Evolutionary conservation across 2,329 filamentous ascomycete species (phyloP), one percentile per base, ranked within the genome.

Genomic region (Trichophyton benhamiae): DNA sequence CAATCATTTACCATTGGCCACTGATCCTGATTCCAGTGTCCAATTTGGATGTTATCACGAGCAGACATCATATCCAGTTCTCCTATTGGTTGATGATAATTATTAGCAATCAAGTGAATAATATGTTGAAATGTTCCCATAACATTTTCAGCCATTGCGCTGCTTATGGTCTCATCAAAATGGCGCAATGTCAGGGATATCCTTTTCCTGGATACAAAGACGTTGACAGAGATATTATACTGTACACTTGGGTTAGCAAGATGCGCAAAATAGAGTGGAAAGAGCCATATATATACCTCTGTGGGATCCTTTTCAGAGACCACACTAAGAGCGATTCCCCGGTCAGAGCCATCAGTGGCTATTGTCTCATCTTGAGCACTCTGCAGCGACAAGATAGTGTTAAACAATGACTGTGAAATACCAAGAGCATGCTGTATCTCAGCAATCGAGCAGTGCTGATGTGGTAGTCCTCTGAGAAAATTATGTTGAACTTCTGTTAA

Each of bases 361-460:
- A 41, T 41, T 15, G 15, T 15, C 38, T 60, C 9, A 33, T 57
- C 15, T 27, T 53, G 13, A 60, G 42, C 13, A 53, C 30, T 52
- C 7, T 46, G 62, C 11, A 63, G 46, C 2, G 62, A 58, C n/a
- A 63, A 22, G 15, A 46, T 41, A 27, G 62, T 61, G 42, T 63
- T 63, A 57, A 63, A 63, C 3, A 63, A 49, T 5, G 49, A 15
- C 11, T 36, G 41, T 22, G 44, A 60, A 46, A 36, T 48, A 15
- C 30, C 15, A 41, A 41, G 38, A 13, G 38, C 38, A 15, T 41
- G 74, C 22, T 82, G 79, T 62, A 77, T 77, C 58, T 76, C 71
- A 58, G 76, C 74, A 15, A 77, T 57, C 4, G 75, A 75, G 9
- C 81, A 76, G 68, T 87, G 82, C 71, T 87, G 82, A 66, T 84